These are phyloP conservation scores for Claviceps capensis DNA, from an alignment of 2,329 filamentous ascomycete genomes.

Conservation along the genomic window DNA sequence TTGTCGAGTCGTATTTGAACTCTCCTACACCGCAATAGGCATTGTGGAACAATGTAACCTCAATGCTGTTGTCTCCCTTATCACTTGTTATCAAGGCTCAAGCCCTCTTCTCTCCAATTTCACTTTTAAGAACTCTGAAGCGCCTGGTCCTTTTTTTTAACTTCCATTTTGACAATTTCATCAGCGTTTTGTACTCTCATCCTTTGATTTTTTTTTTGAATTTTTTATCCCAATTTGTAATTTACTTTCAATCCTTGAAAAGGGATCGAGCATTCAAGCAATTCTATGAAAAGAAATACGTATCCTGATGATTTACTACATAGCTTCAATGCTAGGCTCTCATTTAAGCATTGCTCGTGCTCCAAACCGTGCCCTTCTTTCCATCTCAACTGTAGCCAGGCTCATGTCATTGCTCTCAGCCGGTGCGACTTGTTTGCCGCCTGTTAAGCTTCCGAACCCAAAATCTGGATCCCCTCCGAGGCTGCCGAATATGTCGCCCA, in stretches of 20 bases:
- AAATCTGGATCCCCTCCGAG: constrained; percentile 54
- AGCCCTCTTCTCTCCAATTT: background rate
- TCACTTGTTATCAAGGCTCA: background rate
- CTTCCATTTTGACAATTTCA: no score
- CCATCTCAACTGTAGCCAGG: constrained; percentile 17
- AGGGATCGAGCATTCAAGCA: no score
- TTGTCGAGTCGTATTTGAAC: background rate
- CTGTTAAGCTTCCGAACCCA: constrained; percentile 37
- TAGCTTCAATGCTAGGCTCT: background rate
- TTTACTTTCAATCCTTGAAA: no score
- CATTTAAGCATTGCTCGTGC: constrained; percentile 11
- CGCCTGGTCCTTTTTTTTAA: no score
- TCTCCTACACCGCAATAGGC: background rate
- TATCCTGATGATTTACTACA: background rate
- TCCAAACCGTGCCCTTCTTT: constrained; percentile 13
- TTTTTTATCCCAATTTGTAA: no score
- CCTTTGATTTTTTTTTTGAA: no score
- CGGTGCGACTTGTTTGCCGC: constrained; percentile 18
- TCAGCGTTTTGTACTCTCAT: no score
- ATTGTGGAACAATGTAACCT: background rate
- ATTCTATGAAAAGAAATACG: no score
- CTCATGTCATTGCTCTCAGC: constrained; percentile 6
- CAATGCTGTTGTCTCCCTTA: background rate
- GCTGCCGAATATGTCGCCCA: constrained; percentile 59
- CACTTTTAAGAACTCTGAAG: background rate